Evolutionary conservation across 2,329 filamentous ascomycete genomes (phyloP), one percentile per base, ranked within the genome.

Genomic region (Hypoxylon sp.): DNA sequence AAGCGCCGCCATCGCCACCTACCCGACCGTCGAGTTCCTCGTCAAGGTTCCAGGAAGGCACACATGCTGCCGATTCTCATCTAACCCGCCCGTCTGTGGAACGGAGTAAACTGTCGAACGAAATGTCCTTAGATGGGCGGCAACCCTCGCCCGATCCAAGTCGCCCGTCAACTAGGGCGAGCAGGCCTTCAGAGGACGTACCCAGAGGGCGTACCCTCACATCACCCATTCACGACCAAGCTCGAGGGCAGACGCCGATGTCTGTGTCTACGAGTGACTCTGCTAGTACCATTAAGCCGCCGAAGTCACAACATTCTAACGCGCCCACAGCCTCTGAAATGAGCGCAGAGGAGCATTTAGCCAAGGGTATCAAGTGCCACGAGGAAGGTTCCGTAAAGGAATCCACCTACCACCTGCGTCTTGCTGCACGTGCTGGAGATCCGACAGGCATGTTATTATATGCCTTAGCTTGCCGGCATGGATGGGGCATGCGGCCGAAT

Each of bases 361-460:
- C 91, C 29, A 96, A 95, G 81, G 96, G 94, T 8, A 96, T 99
- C 63, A 90, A 93, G 69, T 91, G 94, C 66, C 96, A 99, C 77
- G 93, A 97, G 78, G 90, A 91, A 51, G 95, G 95, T 17, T 91
- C 92, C 10, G 84, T 97, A 31, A 94, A 94, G 70, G 94, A 98
- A 80, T 98, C 95, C 0, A 98, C 96, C 0, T 99, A 98, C 77
- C 96, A 99, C 78, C 86, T 99, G 48, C 92, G 96, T 35, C 88
- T 97, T 66, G 96, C 96, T 3, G 95, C 96, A 0, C 90, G 91
- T 74, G 91, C 93, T 63, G 93, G 94, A 51, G 88, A 97, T 64
- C 93, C 96, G 0, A 97, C 95, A 0, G 96, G 92, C 22, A 99
- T 99, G 96, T 88, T 99, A 11, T 85, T 98, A 33, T 99, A 98